Conservation (phyloP, 73 alveolate genomes). For the Stentor coeruleus region DNA sequence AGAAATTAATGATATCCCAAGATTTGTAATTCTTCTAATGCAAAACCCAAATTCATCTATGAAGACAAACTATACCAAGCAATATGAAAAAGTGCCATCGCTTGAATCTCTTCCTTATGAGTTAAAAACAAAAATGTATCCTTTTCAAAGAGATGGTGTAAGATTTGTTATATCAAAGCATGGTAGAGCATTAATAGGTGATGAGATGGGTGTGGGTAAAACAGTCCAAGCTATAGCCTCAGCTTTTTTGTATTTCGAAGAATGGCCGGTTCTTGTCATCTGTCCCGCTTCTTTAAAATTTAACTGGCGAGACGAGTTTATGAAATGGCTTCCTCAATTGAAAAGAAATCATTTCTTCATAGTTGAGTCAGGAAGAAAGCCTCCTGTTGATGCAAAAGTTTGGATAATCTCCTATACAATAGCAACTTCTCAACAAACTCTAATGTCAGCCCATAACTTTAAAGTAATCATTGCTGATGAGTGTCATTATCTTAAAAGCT, state of each 20-base stretch:
- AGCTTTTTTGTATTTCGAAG: conserved; percentile 64
- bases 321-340: conserved; percentile 45
- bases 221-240: conserved; percentile 86
- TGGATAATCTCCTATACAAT: conserved; percentile 79
- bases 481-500: conserved; percentile 83
- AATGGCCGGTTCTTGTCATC: conserved; percentile 93
- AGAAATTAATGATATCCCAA: background rate
- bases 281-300: conserved; percentile 85
- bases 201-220: conserved; percentile 98
- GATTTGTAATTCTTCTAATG: background rate
- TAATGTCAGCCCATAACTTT: conserved; percentile 47
- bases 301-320: conserved; percentile 82
- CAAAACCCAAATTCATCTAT: background rate
- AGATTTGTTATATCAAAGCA: conserved; percentile 68
- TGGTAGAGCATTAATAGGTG: conserved; percentile 90
- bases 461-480: conserved; percentile 87
- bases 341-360: conserved; percentile 52
- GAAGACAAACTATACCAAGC: background rate
- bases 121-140: conserved; percentile 41
- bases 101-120: conserved; percentile 38
- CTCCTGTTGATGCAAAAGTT: conserved; percentile 51
- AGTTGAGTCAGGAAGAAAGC: conserved; percentile 51
- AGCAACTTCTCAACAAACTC: conserved; percentile 48
- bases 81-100: conserved; percentile 16
- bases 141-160: conserved; percentile 78